Evolutionary conservation across 768 basidiomycete genomes (phyloP), one percentile per base, ranked within the genome.

Genomic region (Postia placenta): DNA sequence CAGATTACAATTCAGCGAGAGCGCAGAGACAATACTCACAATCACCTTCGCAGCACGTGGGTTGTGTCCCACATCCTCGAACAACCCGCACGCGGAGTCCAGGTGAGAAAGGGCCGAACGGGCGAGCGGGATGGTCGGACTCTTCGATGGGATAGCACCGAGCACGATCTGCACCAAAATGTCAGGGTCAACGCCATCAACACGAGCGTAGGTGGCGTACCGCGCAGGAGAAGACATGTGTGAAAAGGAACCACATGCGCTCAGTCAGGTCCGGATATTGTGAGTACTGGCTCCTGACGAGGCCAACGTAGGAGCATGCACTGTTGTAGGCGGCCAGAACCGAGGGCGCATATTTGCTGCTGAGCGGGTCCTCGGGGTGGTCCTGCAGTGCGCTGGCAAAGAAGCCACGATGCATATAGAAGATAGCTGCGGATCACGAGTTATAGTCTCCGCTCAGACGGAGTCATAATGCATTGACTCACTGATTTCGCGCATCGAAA

Each of bases 391-490:
- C 83, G 49, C 79, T 78, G 1, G 82, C 83, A 58, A 87, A 87
- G 69, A 81, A 87, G 5, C 82, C 83, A 42, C 84, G 74, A 63
- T 87, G 83, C 73, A 87, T 80, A 56, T 85, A 85, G 58, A 86
- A 83, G 24, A 85, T 63, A 11, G 79, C 83, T 84, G 52, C 22
- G 11, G 37, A 27, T 30, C 15, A 33, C 19, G n/a, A 40, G 23
- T 19, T 33, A 7, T 5, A 3, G 17, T 20, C 26, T n/a, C n/a
- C 37, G 22, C 22, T 14, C 36, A 15, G 4, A 33, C 19, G 22
- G 14, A 20, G 30, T 15, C 15, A 33, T 7, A 7, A 33, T n/a
- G n/a, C n/a, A 33, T 12, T 11, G 19, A 62, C 76, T 56, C 56
- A 81, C 84, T 75, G 30, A 84, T 84, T 63, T 86, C 84, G 61